Evolutionary conservation across 2,329 filamentous ascomycete species (phyloP).

Genomic region (Coniella lustricola): DNA sequence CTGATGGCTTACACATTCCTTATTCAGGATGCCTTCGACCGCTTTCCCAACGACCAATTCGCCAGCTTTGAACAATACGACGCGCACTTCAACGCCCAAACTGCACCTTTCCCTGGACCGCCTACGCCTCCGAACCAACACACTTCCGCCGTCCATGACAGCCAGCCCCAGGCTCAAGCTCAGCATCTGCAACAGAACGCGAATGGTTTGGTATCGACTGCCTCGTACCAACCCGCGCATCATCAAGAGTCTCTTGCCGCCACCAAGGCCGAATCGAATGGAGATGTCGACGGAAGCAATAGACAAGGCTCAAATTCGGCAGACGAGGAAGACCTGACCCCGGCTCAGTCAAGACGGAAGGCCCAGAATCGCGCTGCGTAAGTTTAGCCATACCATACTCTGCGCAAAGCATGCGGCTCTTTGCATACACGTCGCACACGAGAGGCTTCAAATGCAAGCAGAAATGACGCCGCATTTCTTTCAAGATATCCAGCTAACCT

Average conservation of each 20-base stretch:
- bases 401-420: too few relatives aligned
- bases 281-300: conserved; percentile 19
- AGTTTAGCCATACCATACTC: conserved; percentile 24
- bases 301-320: conserved; percentile 45
- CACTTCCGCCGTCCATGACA: conserved; percentile 62
- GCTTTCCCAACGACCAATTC: conserved; percentile 42
- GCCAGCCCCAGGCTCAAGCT: conserved; percentile 21
- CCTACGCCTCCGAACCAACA: conserved; percentile 52
- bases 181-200: conserved; percentile 20
- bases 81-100: conserved; percentile 34
- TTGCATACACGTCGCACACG: too few relatives aligned
- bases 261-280: conserved; percentile 33
- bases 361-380: conserved; percentile 57
- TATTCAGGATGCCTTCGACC: conserved; percentile 44
- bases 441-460: too few relatives aligned
- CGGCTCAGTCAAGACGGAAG: conserved; percentile 52
- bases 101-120: conserved; percentile 35
- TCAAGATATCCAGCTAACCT: conserved; percentile 1
- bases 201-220: too few relatives aligned
- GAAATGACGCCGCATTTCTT: too few relatives aligned
- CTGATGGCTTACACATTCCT: conserved; percentile 26
- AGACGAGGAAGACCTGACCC: conserved; percentile 47
- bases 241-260: conserved; percentile 26
- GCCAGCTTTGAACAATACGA: conserved; percentile 39
- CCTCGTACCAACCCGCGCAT: conserved; percentile 15